Base-by-base conservation (phyloP, 2,329 filamentous ascomycete species). In the Malbranchea zuffiana region DNA sequence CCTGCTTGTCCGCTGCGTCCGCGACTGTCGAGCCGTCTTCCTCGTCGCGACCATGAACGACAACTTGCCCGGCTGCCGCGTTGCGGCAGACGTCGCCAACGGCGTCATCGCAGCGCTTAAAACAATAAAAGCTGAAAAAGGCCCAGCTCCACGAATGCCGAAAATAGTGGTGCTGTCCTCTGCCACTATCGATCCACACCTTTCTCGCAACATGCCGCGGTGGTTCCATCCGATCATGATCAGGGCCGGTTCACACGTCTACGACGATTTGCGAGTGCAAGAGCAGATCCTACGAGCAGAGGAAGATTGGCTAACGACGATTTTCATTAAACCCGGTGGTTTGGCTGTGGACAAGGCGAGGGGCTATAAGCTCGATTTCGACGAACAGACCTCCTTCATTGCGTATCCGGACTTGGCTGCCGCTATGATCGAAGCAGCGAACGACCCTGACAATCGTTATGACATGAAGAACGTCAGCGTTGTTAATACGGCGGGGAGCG, bases 351-450 rank as follows among this genome's bases (percentile, higher is more conserved):
- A 51, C 17, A 35, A 43, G 4, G 39, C 44, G 42, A 49, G 57
- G 0, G 67, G 67, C 2, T 63, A 71, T 44, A 40, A 35, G 29
- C 45, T 71, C 11, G 65, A 47, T 15, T 37, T 63, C 1, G 49
- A 54, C 30, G 48, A 59, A 6, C 49, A 65, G 33, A 52, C 63
- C 34, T 58, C 50, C 3, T 57, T 57, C 18, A 19, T 71, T 2
- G 56, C 50, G 1, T 71, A 64, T 32, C 25, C 62, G 3, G 67
- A 70, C 44, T 45, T 70, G 11, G 56, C 65, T 1, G 66, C 61
- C 1, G 66, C 47, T 1, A 71, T 71, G 68, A 53, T 70, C 12
- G 66, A 71, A 47, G 60, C 59, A 4, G 65, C 59, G 0, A 54
- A 64, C 21, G 57, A 58, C 26, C 37, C 44, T 7, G 47, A 54